Evolutionary conservation across 1,284 basidiomycete species (phyloP), one percentile per base, ranked within the genome.

Genomic region (Fomitopsis pinicola): DNA sequence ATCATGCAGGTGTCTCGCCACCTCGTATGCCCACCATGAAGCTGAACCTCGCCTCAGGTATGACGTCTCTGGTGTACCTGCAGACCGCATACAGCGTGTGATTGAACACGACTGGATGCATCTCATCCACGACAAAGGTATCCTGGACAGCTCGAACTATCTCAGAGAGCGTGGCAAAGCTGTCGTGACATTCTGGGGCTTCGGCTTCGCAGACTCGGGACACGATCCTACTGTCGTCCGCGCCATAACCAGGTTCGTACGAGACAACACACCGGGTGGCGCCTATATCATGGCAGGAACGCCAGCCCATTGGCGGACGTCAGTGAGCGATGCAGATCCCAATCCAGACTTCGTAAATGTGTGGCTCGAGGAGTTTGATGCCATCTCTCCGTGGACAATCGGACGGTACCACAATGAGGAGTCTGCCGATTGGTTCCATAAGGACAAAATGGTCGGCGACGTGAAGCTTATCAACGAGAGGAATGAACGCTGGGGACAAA

Each of bases 341-440:
- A 81, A 90, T 65, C 82, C 84, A 0, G 86, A 75, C 15, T 89
- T 89, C 64, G 69, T 86, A 14, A 75, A 81, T 54, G 78, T 89
- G 3, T 91, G 86, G 84, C 75, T 89, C 14, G 83, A 86, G 33
- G 84, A 83, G 42, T 89, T 90, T 62, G 89, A 92, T 66, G 88
- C 88, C 1, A 82, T 92, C 60, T 87, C 84, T 26, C 89, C 88
- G 2, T 92, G 89, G 89, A 89, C 86, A 5, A 78, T 92, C 14
- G 89, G 89, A 1, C 76, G 87, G 48, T 89, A 83, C 66, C 74
- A 75, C 36, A 80, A 79, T 61, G 81, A 85, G 63, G 76, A 78
- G 52, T 82, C 83, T 15, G 86, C 82, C 0, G 86, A 89, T 62
- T 66, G 72, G 30, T 90, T 86, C 69, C 82, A 82, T 17, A 78